Percentiles rank a stretch among this genome's conserved stretches.
Evolutionary conservation across 495 filamentous ascomycete genomes (phyloP).

Genomic region (Podospora comata): DNA sequence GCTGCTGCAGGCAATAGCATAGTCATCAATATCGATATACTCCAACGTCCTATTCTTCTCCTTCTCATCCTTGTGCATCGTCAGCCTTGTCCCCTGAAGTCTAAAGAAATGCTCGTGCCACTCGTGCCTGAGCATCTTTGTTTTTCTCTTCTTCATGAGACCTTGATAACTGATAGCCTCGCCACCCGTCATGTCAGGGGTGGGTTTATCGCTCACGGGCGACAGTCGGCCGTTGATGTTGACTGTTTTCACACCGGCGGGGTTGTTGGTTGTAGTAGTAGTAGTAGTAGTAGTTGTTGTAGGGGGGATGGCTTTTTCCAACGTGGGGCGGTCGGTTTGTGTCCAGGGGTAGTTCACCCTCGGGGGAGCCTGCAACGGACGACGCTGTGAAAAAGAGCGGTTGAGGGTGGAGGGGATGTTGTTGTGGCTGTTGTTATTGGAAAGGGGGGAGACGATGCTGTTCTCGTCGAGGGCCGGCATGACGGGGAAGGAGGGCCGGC

Average conservation of each 20-base stretch:
- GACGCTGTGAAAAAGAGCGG: constrained; percentile 36
- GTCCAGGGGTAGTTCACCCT: constrained; percentile 51
- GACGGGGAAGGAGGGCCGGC: constrained; percentile 55
- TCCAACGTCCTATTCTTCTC: constrained; percentile 60
- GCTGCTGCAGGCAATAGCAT: constrained; percentile 87
- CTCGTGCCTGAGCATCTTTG: constrained; percentile 82
- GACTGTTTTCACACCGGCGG: constrained; percentile 25
- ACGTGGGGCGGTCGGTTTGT: constrained; percentile 35
- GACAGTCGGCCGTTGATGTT: constrained; percentile 53
- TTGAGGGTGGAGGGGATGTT: constrained; percentile 32
- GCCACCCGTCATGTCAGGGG: constrained; percentile 37
- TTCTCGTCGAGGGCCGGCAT: constrained; percentile 58
- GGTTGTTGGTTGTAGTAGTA: neutral
- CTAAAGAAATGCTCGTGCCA: constrained; percentile 91
- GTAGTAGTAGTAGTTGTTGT: no score
- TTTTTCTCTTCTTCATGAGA: constrained; percentile 93
- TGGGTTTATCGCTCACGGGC: constrained; percentile 26
- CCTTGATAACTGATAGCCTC: constrained; percentile 65
- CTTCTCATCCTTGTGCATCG: constrained; percentile 70
- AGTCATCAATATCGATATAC: constrained; percentile 91
- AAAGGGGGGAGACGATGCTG: constrained; percentile 31
- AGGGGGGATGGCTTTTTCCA: constrained; percentile 38
- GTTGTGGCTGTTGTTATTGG: constrained; percentile 26
- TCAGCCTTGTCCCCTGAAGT: constrained; percentile 76
- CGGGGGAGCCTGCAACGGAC: constrained; percentile 43